Conservation (phyloP, 768 basidiomycete species). For the Wakefieldia striispora region DNA sequence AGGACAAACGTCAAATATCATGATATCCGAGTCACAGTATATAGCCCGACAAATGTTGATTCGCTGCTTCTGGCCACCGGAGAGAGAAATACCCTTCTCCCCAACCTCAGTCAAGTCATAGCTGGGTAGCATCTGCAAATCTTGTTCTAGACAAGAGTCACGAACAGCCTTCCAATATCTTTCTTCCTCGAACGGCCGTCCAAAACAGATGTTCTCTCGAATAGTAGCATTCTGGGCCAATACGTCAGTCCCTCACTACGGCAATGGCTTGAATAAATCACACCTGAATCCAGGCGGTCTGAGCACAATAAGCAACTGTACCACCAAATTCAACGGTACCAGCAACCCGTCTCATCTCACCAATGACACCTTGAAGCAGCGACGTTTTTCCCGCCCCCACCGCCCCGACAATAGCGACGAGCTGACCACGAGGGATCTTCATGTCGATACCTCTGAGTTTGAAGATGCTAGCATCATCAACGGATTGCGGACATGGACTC, state of each 20-base stretch:
- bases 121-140: slow-evolving; percentile 71
- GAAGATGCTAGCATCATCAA: slow-evolving; percentile 47
- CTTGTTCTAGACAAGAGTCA: slow-evolving; percentile 77
- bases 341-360: slow-evolving; percentile 74
- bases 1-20: slow-evolving; percentile 69
- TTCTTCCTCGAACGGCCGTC: slow-evolving; percentile 75
- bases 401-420: slow-evolving; percentile 83
- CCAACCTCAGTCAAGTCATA: slow-evolving; percentile 87
- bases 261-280: no score
- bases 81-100: slow-evolving; percentile 84
- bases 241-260: background rate
- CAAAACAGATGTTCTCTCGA: slow-evolving; percentile 88
- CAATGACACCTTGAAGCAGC: slow-evolving; percentile 70
- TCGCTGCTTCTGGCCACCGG: slow-evolving; percentile 79
- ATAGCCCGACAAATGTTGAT: slow-evolving; percentile 85
- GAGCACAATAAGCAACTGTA: slow-evolving; percentile 77
- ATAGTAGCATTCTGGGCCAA: slow-evolving; percentile 68
- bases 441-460: slow-evolving; percentile 63
- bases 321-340: slow-evolving; percentile 75
- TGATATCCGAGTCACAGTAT: slow-evolving; percentile 83
- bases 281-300: slow-evolving; percentile 89
- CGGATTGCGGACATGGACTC: slow-evolving; percentile 27
- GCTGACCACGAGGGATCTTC: slow-evolving; percentile 68
- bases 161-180: slow-evolving; percentile 79
- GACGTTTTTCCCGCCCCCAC: slow-evolving; percentile 60